phyloP scores from a whole-genome alignment of 306 rosid genomes.

The Corylus americana region DNA sequence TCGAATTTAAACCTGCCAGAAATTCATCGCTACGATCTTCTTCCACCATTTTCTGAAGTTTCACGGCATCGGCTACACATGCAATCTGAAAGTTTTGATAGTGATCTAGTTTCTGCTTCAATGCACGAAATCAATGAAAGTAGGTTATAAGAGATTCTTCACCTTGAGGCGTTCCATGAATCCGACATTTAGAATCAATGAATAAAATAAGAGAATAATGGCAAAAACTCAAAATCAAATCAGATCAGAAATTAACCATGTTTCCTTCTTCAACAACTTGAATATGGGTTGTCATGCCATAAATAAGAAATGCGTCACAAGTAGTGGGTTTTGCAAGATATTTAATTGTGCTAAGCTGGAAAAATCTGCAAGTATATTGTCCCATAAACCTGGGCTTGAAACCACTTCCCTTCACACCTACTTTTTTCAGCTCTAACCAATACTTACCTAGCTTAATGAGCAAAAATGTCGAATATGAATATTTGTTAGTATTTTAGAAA shows the following conservation, averaged over 20 bases:
- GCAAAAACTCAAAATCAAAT: no score
- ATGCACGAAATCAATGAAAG: no score
- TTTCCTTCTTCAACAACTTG: no score
- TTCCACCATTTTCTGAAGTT: no score
- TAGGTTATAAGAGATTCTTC: no score
- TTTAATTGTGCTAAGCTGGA: background rate
- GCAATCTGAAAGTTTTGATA: no score
- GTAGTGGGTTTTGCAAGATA: conserved; percentile 1
- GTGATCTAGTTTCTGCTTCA: no score
- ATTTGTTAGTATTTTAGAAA: background rate
- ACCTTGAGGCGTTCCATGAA: no score
- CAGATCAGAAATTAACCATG: no score
- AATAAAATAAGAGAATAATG: background rate
- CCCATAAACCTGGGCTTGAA: conserved; percentile 8
- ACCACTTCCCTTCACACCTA: conserved; percentile 5
- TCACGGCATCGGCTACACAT: no score
- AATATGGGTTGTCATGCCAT: conserved; percentile 8
- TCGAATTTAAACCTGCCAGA: no score
- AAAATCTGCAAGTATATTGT: background rate
- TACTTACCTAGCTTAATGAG: conserved; percentile 17
- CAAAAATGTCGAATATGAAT: background rate
- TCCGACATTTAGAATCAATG: background rate
- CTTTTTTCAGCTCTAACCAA: background rate
- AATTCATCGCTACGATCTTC: no score
- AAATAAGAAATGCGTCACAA: background rate